Base-by-base conservation (phyloP, 805 yeast species). In the Schizosaccharomyces japonicus region DNA sequence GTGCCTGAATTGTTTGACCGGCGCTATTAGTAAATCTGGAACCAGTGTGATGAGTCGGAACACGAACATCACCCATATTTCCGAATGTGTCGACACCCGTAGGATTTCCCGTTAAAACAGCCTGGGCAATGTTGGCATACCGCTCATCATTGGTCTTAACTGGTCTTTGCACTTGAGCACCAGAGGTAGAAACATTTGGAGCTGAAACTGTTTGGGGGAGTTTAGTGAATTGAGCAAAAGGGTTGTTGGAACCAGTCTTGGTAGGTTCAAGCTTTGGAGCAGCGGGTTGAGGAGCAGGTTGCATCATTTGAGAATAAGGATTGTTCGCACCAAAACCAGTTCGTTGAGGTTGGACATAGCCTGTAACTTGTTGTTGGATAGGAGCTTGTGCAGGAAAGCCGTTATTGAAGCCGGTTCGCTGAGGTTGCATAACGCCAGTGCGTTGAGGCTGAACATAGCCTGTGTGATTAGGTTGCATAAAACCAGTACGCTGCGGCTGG, bases 31-130 rank as follows among this genome's bases (percentile, higher is more conserved):
- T 70, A 59, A 85, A 84, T 4, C 78, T 76, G 2, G 90, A 76
- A 53, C 72, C 73, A 1, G 95, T 87, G 60, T 80, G 87, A 58
- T 87, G 95, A 44, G 93, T 92, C 2, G 96, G 94, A 49, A 87
- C 72, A 64, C 95, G 76, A 5, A 75, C 61, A 19, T 74, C 77
- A 48, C 94, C 94, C 15, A 79, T 75, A 61, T 82, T 83, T 59
- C 94, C 94, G 61, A 81, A 90, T 0, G 95, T 85, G 64, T 85
- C 98, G 49, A 83, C 67, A 29, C 94, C 95, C 15, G 8, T 27
- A 30, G 47, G 39, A 0, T 94, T 81, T 27, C 94, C 95, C 40
- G 75, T 72, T 10, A 90, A 82, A 53, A 87, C 66, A 48, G 85
- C 67, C 48, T 72, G 70, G 64, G 84, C 84, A 57, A 87, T 70